A percentile compares a stretch with the other conserved stretches of the same genome.
Conservation (phyloP, 2,329 filamentous ascomycete species). For the Achaetomium macrosporum region DNA sequence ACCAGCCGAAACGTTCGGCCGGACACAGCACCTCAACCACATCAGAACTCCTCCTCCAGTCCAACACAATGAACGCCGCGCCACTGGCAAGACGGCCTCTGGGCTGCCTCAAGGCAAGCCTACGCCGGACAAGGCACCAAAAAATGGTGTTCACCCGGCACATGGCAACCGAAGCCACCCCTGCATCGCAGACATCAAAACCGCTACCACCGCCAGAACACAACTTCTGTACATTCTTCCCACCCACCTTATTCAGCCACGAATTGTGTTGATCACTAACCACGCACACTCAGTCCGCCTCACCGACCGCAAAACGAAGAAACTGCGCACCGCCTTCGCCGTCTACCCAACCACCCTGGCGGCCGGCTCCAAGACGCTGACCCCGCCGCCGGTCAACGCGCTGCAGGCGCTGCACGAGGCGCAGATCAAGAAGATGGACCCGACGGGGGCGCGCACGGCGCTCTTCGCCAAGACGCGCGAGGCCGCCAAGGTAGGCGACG, state of each 20-base stretch:
- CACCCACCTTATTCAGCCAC: not conserved
- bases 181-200: conserved; percentile 19
- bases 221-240: conserved; percentile 24
- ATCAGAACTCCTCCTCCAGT: not conserved
- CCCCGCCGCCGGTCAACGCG: conserved; percentile 42
- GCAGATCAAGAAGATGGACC: conserved; percentile 73
- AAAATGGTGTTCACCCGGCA: conserved; percentile 37
- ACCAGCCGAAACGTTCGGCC: conserved; percentile 6
- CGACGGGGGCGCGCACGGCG: conserved; percentile 71
- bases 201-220: conserved; percentile 25
- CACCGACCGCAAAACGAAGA: conserved; percentile 27
- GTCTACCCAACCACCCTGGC: conserved; percentile 34
- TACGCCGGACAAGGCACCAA: conserved; percentile 54
- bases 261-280: conserved; percentile 5
- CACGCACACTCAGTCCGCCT: conserved; percentile 24
- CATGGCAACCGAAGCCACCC: conserved; percentile 38
- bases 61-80: conserved; percentile 52
- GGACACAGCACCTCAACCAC: not conserved
- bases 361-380: conserved; percentile 14
- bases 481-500: conserved; percentile 77
- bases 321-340: conserved; percentile 42
- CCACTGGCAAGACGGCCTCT: conserved; percentile 56
- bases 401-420: conserved; percentile 59
- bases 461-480: conserved; percentile 74
- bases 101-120: conserved; percentile 61